These are phyloP conservation scores for Micractinium sp. DNA, from an alignment of 139 green algal species.

Conservation along the genomic window DNA sequence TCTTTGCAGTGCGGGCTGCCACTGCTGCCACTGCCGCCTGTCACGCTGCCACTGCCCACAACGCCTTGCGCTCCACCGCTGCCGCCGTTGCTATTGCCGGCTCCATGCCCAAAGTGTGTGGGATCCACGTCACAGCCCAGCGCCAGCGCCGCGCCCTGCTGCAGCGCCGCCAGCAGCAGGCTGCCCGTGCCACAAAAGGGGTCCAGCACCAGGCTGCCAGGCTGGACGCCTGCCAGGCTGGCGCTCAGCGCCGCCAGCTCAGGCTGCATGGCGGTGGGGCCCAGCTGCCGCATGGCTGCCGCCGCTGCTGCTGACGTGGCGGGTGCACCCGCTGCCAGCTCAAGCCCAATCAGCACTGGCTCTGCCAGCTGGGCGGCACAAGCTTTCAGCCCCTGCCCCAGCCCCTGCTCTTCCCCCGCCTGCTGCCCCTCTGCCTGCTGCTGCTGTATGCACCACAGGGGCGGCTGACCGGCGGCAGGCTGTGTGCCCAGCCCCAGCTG, in stretches of 20 bases:
- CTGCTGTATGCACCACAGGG: constrained; percentile 20
- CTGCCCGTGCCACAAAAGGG: constrained; percentile 32
- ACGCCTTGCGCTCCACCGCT: not conserved
- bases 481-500: not conserved
- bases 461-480: not conserved
- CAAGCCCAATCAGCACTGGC: not conserved
- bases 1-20: not conserved
- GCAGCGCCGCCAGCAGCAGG: constrained; percentile 17
- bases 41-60: not conserved
- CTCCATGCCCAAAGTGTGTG: not conserved
- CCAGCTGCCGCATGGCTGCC: not conserved
- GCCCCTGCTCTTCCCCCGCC: not conserved
- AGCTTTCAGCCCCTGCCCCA: not conserved
- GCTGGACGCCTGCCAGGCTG: constrained; percentile 1
- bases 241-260: constrained; percentile 8
- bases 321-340: not conserved
- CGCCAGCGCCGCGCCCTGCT: not conserved
- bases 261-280: constrained; percentile 28
- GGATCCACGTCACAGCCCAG: constrained; percentile 4
- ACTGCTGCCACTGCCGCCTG: not conserved
- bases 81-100: not conserved
- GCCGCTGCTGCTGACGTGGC: not conserved
- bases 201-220: not conserved
- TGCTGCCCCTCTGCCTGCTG: not conserved
- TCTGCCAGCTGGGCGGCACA: not conserved